phyloP scores from a whole-genome alignment of 768 basidiomycete genomes.

The Suillus plorans region DNA sequence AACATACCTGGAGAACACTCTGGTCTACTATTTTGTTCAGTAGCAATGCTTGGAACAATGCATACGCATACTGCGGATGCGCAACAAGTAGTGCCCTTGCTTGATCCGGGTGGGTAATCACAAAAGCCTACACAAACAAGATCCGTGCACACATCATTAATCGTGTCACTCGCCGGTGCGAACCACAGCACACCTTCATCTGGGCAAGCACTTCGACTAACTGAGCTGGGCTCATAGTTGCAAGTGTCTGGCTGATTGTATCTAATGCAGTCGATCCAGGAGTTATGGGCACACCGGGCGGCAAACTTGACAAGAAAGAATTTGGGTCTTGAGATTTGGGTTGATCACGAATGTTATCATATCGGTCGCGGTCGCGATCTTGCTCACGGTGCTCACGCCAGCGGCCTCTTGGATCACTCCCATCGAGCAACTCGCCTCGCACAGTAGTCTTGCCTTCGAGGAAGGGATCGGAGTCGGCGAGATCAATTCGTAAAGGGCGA shows the following conservation, averaged over 20 bases:
- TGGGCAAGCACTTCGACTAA: constrained; percentile 94
- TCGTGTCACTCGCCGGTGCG: constrained; percentile 12
- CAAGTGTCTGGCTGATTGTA: constrained; percentile 82
- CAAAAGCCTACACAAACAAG: constrained; percentile 66
- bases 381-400: constrained; percentile 51
- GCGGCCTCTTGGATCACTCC: constrained; percentile 41
- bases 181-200: constrained; percentile 78
- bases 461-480: constrained; percentile 91
- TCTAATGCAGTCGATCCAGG: constrained; percentile 75
- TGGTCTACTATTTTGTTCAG: constrained; percentile 93
- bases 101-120: constrained; percentile 89
- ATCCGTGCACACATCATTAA: constrained; percentile 7
- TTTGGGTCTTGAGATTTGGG: constrained; percentile 39
- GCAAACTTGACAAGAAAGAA: constrained; percentile 65
- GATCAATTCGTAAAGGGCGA: constrained; percentile 88
- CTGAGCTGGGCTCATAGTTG: constrained; percentile 78
- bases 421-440: constrained; percentile 76
- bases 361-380: constrained; percentile 50
- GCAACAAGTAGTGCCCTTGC: constrained; percentile 74
- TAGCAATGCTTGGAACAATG: constrained; percentile 91
- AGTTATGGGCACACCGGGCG: constrained; percentile 72
- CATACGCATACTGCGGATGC: constrained; percentile 94
- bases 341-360: constrained; percentile 32
- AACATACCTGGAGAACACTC: constrained; percentile 74
- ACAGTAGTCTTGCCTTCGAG: constrained; percentile 89